Evolutionary conservation across 1,139 yeast species (phyloP).

Genomic region (Scheffersomyces quercinus): DNA sequence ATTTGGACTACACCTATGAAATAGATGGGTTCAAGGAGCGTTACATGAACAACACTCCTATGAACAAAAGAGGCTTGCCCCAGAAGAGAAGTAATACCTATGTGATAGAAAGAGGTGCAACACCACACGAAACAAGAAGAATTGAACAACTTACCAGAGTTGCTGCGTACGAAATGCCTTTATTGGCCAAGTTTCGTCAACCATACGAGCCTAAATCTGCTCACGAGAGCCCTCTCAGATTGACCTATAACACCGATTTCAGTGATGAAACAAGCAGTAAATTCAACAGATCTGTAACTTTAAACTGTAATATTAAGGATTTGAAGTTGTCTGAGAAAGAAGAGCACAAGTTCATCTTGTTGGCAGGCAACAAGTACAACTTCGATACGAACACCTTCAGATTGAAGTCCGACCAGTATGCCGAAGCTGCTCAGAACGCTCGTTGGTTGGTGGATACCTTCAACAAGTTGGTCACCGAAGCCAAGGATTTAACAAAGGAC

Average conservation of each 20-base stretch:
- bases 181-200: slow-evolving; percentile 72
- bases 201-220: slow-evolving; percentile 49
- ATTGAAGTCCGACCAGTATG: slow-evolving; percentile 62
- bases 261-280: slow-evolving; percentile 66
- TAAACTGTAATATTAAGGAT: slow-evolving; percentile 54
- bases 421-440: slow-evolving; percentile 85
- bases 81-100: slow-evolving; percentile 41
- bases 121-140: slow-evolving; percentile 40
- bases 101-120: slow-evolving; percentile 38
- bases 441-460: slow-evolving; percentile 67
- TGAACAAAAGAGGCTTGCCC: slow-evolving; percentile 38
- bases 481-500: slow-evolving; percentile 64
- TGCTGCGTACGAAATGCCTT: slow-evolving; percentile 91
- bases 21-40: slow-evolving; percentile 49
- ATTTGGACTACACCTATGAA: slow-evolving; percentile 44
- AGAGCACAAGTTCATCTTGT: slow-evolving; percentile 71
- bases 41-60: slow-evolving; percentile 47
- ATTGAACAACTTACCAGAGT: slow-evolving; percentile 62
- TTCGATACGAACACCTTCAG: slow-evolving; percentile 56
- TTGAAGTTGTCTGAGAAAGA: slow-evolving; percentile 54
- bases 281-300: slow-evolving; percentile 67
- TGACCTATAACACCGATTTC: slow-evolving; percentile 71
- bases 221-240: slow-evolving; percentile 56
- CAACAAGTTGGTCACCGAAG: slow-evolving; percentile 57
- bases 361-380: slow-evolving; percentile 80